A percentile compares a stretch with the other conserved stretches of the same genome.
Evolutionary conservation across 495 filamentous ascomycete species (phyloP).

Genomic region (Neohortaea acidophila): DNA sequence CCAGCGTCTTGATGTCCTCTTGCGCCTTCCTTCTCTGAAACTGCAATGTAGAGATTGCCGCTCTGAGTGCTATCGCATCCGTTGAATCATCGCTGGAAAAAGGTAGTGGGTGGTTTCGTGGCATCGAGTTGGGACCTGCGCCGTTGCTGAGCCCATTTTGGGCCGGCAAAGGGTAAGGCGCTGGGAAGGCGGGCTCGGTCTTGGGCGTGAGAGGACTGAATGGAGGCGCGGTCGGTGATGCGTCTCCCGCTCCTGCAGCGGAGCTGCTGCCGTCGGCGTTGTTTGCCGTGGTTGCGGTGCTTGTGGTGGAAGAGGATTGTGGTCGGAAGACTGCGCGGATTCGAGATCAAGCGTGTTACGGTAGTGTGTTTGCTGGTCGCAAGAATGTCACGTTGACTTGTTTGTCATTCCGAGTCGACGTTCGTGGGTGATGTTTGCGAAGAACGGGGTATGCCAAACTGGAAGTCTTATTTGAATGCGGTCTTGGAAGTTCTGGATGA

Average conservation of each 20-base stretch:
- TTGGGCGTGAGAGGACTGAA: constrained; percentile 16
- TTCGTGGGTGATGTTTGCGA: too few relatives aligned
- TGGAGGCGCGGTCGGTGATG: constrained; percentile 8
- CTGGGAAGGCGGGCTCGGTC: constrained; percentile 12
- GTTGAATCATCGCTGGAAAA: constrained; percentile 65
- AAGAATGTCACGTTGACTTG: too few relatives aligned
- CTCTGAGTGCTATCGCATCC: constrained; percentile 68
- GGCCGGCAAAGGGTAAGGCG: not conserved
- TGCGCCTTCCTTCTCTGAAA: constrained; percentile 61
- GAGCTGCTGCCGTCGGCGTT: constrained; percentile 1
- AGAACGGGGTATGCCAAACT: too few relatives aligned
- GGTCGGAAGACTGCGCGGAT: too few relatives aligned
- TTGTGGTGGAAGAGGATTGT: constrained; percentile 4
- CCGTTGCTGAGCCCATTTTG: constrained; percentile 3
- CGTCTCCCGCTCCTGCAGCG: not conserved
- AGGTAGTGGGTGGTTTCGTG: constrained; percentile 43
- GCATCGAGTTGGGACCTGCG: constrained; percentile 24
- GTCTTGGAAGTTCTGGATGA: too few relatives aligned
- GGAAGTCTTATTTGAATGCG: too few relatives aligned
- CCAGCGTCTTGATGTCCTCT: constrained; percentile 51
- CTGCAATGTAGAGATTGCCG: constrained; percentile 67
- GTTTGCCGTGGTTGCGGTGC: not conserved
- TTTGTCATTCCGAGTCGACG: too few relatives aligned
- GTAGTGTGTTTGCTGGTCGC: too few relatives aligned
- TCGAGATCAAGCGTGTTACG: too few relatives aligned